Evolutionary conservation across 257 asterid genomes (phyloP).

Genomic region (Jacaranda mimosifolia): DNA sequence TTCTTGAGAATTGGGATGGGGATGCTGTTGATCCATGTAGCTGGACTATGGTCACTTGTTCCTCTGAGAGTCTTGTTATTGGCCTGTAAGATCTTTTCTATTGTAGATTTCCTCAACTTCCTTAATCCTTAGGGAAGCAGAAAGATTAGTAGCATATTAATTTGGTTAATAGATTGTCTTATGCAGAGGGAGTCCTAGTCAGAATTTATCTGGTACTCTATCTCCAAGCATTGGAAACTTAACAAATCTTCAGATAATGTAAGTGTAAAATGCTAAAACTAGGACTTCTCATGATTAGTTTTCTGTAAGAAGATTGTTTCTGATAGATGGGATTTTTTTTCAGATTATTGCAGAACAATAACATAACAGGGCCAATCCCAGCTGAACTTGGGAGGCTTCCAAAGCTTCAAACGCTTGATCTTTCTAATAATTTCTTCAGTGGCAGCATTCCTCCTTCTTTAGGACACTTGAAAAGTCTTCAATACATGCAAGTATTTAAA

Average conservation of each 20-base stretch:
- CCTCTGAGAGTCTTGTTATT: slow-evolving; percentile 79
- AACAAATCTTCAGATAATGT: slow-evolving; percentile 90
- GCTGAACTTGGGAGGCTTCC: slow-evolving; percentile 73
- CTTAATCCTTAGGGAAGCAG: not conserved
- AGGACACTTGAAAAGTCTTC: slow-evolving; percentile 66
- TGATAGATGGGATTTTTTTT: slow-evolving; percentile 30
- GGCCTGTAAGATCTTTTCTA: slow-evolving; percentile 77
- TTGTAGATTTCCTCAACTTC: not conserved
- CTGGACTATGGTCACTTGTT: slow-evolving; percentile 98
- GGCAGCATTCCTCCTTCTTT: slow-evolving; percentile 78
- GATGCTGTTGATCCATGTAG: slow-evolving; percentile 98
- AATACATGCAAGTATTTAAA: slow-evolving; percentile 74
- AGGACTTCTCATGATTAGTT: not conserved
- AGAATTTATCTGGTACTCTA: slow-evolving; percentile 81
- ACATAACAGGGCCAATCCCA: slow-evolving; percentile 83
- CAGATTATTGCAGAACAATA: slow-evolving; percentile 91
- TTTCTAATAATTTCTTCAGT: slow-evolving; percentile 72
- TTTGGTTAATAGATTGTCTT: slow-evolving; percentile 48
- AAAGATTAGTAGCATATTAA: slow-evolving; percentile 7
- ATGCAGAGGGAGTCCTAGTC: slow-evolving; percentile 97
- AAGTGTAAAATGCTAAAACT: slow-evolving; percentile 42
- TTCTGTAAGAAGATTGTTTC: slow-evolving; percentile 19
- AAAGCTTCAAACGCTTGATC: slow-evolving; percentile 91
- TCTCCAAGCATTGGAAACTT: slow-evolving; percentile 93
- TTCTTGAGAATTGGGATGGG: slow-evolving; percentile 97